phyloP scores from a whole-genome alignment of 768 basidiomycete genomes.

The Lyophyllum shimeji region DNA sequence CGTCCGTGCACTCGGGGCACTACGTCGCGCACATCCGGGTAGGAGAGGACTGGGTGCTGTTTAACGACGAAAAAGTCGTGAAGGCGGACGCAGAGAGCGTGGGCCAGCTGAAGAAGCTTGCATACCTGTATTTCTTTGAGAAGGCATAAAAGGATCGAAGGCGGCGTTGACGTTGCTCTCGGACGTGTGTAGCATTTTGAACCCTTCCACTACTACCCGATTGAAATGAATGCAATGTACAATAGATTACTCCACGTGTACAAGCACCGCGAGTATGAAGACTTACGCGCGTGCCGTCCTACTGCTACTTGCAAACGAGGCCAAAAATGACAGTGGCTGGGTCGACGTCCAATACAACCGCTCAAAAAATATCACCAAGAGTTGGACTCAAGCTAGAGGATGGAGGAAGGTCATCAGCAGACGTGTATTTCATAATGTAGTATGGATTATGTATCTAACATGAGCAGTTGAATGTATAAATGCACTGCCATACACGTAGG shows the following conservation, averaged over 20 bases:
- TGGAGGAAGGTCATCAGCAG: not conserved
- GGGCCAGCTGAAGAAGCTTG: conserved; percentile 74
- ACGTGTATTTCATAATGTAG: not conserved
- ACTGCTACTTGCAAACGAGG: too few species aligned
- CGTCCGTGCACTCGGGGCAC: conserved; percentile 92
- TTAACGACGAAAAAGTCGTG: conserved; percentile 97
- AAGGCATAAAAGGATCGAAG: conserved; percentile 41
- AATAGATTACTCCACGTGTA: too few species aligned
- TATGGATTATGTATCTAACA: not conserved
- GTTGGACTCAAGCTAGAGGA: too few species aligned
- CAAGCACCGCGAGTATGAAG: too few species aligned
- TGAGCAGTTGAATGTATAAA: not conserved
- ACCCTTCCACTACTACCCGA: too few species aligned
- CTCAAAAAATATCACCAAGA: too few species aligned
- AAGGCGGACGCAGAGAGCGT: conserved; percentile 84
- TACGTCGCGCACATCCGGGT: conserved; percentile 81
- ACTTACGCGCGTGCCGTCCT: too few species aligned
- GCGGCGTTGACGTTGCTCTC: too few species aligned
- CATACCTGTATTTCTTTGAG: conserved; percentile 95
- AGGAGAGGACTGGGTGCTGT: conserved; percentile 79
- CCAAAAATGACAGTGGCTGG: too few species aligned
- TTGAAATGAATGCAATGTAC: too few species aligned
- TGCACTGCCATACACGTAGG: not conserved
- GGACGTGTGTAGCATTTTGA: too few species aligned
- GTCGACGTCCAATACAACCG: too few species aligned